phyloP scores from a whole-genome alignment of 2,329 filamentous ascomycete species.

The Pyricularia grisea region DNA sequence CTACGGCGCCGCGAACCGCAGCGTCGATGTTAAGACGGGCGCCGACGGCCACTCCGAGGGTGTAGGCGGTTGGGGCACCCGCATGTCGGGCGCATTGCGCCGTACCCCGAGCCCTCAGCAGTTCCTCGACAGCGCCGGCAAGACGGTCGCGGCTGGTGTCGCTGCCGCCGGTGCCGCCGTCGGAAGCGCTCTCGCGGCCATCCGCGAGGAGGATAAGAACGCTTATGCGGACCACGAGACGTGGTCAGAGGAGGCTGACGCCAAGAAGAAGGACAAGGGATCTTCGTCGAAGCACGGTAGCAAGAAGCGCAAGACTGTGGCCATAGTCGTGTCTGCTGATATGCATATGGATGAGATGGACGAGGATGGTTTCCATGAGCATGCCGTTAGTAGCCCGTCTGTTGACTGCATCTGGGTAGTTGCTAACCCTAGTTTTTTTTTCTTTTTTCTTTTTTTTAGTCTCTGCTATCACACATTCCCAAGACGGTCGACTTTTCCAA shows the following conservation, averaged over 20 bases:
- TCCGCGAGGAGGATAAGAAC: conserved; percentile 72
- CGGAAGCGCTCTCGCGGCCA: conserved; percentile 72
- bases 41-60: conserved; percentile 29
- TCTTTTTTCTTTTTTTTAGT: conserved; percentile 45
- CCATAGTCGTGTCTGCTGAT: conserved; percentile 79
- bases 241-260: conserved; percentile 84
- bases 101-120: conserved; percentile 83
- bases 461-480: conserved; percentile 82
- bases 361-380: conserved; percentile 58
- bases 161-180: conserved; percentile 76
- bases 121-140: conserved; percentile 74
- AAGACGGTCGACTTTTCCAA: conserved; percentile 63
- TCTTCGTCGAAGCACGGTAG: conserved; percentile 22
- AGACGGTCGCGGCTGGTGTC: conserved; percentile 70
- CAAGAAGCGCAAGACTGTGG: conserved; percentile 67
- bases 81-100: conserved; percentile 72
- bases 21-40: conserved; percentile 25
- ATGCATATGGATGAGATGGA: conserved; percentile 47
- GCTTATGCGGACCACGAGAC: conserved; percentile 79
- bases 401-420: background rate
- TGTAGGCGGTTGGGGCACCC: conserved; percentile 56
- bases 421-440: background rate
- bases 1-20: conserved; percentile 30
- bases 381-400: conserved; percentile 57
- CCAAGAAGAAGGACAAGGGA: conserved; percentile 33